Evolutionary conservation across 495 filamentous ascomycete species (phyloP).

Genomic region (Staphylotrichum tortipilum): DNA sequence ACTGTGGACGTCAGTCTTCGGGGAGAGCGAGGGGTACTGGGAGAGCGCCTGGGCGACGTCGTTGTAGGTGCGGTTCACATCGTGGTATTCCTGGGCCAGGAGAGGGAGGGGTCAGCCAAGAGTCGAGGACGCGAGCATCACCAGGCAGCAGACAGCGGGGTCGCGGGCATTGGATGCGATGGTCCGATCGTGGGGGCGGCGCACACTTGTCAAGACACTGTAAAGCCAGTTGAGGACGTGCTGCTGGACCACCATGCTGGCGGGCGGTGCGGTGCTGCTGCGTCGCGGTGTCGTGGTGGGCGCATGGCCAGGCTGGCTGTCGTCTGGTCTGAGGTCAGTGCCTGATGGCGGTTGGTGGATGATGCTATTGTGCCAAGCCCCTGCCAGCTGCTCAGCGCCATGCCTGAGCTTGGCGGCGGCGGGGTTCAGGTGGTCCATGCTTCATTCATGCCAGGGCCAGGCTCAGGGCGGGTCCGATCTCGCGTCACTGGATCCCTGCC

Average conservation of each 20-base stretch:
- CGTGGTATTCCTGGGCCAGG: slow-evolving; percentile 69
- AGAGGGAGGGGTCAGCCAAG: slow-evolving; percentile 10
- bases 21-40: slow-evolving; percentile 73
- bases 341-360: neutral
- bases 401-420: no score
- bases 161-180: neutral
- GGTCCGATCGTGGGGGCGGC: neutral
- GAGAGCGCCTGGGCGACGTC: slow-evolving; percentile 78
- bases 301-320: no score
- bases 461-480: slow-evolving; percentile 8
- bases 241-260: slow-evolving; percentile 72
- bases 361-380: slow-evolving; percentile 1
- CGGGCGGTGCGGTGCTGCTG: slow-evolving; percentile 1
- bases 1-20: slow-evolving; percentile 97
- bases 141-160: no score
- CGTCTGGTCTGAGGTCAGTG: no score
- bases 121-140: no score
- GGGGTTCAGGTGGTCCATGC: slow-evolving; percentile 7
- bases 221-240: slow-evolving; percentile 92
- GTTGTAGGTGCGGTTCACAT: slow-evolving; percentile 84
- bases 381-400: no score
- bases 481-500: no score
- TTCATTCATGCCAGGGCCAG: neutral
- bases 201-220: slow-evolving; percentile 72
- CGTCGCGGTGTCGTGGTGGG: no score